Base-by-base conservation (phyloP, 768 basidiomycete species). In the Holtermannia corniformis region DNA sequence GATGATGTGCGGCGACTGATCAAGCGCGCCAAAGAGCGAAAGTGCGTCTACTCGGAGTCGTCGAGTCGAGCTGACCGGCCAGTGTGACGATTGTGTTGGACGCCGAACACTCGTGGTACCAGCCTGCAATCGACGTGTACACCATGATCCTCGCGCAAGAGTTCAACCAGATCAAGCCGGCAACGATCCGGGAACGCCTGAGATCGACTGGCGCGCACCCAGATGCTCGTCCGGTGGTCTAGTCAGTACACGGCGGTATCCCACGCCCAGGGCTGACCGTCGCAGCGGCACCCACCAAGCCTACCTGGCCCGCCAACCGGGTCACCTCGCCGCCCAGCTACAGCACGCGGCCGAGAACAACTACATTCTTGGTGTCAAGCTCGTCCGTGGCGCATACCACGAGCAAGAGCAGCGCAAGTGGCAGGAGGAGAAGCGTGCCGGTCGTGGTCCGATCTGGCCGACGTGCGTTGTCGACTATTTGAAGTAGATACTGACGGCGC, bases 321-420 rank as follows among this genome's bases (percentile, higher is more conserved):
- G 73, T n/a, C 82, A 88, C 59, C 78, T 95, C 3, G 73, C 72
- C 0, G 80, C 80, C 19, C 79, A 81, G 32, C 73, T 92, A 43
- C 72, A 72, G 13, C 83, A 86, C 47, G 85, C 91, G 3, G 76
- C 79, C 56, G 69, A 67, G 47, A 76, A 82, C 57, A 76, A 79
- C 32, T 93, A 87, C 65, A 77, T 85, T 0, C 78, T 93, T 0
- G 91, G 91, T 10, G 82, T 89, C 51, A 96, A 95, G 72, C 83
- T 96, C 45, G 91, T 95, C 25, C 81, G 91, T 21, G 91, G 91
- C 0, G 91, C 91, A 2, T 96, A 96, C 71, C 87, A 91, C 63
- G 77, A 81, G 0, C 80, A 85, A 52, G 91, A 95, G 64, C 43
- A 64, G 20, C 58, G 66, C 48, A 64, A 62, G 52, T 72, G 70